Evolutionary conservation across 2,329 filamentous ascomycete species (phyloP).

Genomic region (Chaetomium globosum): DNA sequence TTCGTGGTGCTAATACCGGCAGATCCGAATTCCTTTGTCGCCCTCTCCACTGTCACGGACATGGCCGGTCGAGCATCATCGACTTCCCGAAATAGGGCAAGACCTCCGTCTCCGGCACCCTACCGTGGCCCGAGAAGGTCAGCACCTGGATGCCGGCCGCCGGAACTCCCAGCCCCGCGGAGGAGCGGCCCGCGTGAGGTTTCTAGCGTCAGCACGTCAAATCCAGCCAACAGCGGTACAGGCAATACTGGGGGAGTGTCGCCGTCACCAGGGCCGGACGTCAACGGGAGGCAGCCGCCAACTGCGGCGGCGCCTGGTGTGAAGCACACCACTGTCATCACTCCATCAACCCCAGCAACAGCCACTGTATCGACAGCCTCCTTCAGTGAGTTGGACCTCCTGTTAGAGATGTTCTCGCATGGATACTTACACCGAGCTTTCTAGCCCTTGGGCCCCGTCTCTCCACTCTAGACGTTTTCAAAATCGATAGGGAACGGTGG

Average conservation of each 20-base stretch:
- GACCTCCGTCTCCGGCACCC: too few relatives aligned
- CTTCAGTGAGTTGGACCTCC: constrained; percentile 9
- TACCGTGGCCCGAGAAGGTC: too few relatives aligned
- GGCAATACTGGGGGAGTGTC: not conserved
- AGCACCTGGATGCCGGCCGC: too few relatives aligned
- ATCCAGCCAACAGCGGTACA: not conserved
- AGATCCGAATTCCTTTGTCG: constrained; percentile 10
- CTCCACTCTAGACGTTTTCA: constrained; percentile 6
- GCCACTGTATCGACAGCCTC: not conserved
- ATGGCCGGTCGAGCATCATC: too few relatives aligned
- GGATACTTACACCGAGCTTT: not conserved
- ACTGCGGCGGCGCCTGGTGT: not conserved
- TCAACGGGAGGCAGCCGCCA: not conserved
- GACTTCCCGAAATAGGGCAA: too few relatives aligned
- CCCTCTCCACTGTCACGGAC: not conserved
- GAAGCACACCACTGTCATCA: not conserved
- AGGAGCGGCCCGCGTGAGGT: not conserved
- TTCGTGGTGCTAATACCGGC: constrained; percentile 8
- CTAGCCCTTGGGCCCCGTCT: constrained; percentile 14
- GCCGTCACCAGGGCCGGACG: constrained; percentile 4
- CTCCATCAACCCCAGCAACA: not conserved
- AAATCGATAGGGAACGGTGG: constrained; percentile 8
- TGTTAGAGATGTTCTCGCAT: not conserved
- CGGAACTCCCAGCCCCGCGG: not conserved
- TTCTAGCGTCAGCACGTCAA: not conserved